These are phyloP conservation scores for Ceratocystis alfenasii DNA, from an alignment of 2,329 filamentous ascomycete species.

Conservation along the genomic window DNA sequence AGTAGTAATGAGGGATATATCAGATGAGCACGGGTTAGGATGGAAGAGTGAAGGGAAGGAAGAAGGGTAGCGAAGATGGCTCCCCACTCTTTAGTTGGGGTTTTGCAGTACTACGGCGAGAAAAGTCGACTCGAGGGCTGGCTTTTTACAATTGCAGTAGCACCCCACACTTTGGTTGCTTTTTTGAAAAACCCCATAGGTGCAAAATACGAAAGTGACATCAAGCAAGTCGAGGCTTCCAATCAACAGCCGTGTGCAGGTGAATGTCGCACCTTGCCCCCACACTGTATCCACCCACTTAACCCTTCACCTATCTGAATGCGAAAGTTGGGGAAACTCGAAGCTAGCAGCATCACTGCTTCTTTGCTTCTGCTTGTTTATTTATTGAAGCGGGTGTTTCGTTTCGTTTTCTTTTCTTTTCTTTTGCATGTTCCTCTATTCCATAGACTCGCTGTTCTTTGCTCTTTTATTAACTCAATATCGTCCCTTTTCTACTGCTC, in stretches of 20 bases:
- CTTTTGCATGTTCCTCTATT: neutral
- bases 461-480: neutral
- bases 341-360: neutral
- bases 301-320: neutral
- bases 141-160: no score
- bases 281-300: neutral
- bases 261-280: neutral
- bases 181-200: neutral
- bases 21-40: neutral
- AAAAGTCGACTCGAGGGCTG: no score
- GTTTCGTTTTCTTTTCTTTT: neutral
- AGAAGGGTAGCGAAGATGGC: neutral
- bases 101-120: neutral
- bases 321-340: neutral
- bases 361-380: neutral
- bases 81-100: neutral
- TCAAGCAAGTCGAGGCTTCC: neutral
- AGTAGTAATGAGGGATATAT: neutral
- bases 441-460: constrained; percentile 1
- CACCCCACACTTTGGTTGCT: neutral
- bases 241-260: neutral
- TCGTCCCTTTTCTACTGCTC: neutral
- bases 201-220: neutral
- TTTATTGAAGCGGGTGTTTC: neutral
- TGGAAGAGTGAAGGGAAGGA: neutral